phyloP scores from a whole-genome alignment of 805 yeast genomes.

The Saturnispora ahearnii region DNA sequence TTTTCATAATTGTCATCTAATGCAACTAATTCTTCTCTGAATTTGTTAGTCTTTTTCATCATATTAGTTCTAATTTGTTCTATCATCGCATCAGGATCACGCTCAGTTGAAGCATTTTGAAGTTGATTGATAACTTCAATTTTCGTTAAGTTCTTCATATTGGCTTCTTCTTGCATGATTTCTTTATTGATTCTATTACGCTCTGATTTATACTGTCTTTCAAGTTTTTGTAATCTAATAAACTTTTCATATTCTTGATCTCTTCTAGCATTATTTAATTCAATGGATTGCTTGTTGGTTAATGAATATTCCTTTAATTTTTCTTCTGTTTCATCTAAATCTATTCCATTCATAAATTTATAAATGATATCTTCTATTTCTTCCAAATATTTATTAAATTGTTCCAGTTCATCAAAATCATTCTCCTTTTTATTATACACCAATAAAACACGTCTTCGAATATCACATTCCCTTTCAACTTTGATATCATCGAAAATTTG shows the following conservation, averaged over 20 bases:
- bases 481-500: conserved; percentile 86
- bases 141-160: conserved; percentile 35
- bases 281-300: conserved; percentile 64
- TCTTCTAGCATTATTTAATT: conserved; percentile 64
- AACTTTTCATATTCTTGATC: conserved; percentile 63
- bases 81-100: conserved; percentile 36
- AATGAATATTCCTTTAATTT: conserved; percentile 60
- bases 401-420: conserved; percentile 54
- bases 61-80: conserved; percentile 44
- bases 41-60: conserved; percentile 53
- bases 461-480: conserved; percentile 89
- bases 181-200: conserved; percentile 58
- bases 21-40: conserved; percentile 49
- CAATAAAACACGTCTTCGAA: conserved; percentile 64
- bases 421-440: conserved; percentile 75
- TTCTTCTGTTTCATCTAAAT: conserved; percentile 59
- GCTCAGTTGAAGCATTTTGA: conserved; percentile 27
- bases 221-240: conserved; percentile 55
- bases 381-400: conserved; percentile 73
- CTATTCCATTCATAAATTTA: conserved; percentile 62
- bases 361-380: conserved; percentile 73
- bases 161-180: conserved; percentile 41
- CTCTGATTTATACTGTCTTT: conserved; percentile 61
- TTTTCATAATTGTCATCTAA: conserved; percentile 22
- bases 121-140: conserved; percentile 48